Evolutionary conservation across 257 asterid species (phyloP).

Genomic region (Misopates orontium): DNA sequence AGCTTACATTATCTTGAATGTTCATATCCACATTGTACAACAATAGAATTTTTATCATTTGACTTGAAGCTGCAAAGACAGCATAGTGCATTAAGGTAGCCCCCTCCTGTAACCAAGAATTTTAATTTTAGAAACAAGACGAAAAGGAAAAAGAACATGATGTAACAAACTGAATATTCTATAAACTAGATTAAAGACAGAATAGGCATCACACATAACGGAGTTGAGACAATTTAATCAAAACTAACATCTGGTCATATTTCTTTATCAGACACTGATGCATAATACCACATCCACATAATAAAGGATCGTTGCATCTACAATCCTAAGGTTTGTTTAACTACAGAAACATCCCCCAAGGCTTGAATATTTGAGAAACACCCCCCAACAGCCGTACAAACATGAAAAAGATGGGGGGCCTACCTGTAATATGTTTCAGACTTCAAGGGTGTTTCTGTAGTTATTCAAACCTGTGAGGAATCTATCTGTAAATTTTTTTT

Average conservation of each 20-base stretch:
- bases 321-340: no score
- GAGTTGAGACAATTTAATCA: not conserved
- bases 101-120: constrained; percentile 59
- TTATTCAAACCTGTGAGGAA: no score
- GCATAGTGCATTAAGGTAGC: constrained; percentile 97
- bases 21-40: constrained; percentile 83
- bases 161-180: not conserved
- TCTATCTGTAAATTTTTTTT: no score
- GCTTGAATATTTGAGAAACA: no score
- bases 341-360: no score
- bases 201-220: not conserved
- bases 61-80: constrained; percentile 73
- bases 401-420: no score
- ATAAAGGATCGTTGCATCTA: no score
- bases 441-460: no score
- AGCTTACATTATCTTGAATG: constrained; percentile 67
- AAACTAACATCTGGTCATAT: not conserved
- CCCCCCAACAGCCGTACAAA: no score
- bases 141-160: constrained; percentile 5
- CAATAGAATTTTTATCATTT: constrained; percentile 83
- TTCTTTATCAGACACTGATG: no score
- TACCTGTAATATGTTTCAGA: no score
- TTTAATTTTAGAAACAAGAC: constrained; percentile 9
- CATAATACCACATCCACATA: no score
- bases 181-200: constrained; percentile 3